phyloP scores from a whole-genome alignment of 2,329 filamentous ascomycete species.

The Xylariales sp. region DNA sequence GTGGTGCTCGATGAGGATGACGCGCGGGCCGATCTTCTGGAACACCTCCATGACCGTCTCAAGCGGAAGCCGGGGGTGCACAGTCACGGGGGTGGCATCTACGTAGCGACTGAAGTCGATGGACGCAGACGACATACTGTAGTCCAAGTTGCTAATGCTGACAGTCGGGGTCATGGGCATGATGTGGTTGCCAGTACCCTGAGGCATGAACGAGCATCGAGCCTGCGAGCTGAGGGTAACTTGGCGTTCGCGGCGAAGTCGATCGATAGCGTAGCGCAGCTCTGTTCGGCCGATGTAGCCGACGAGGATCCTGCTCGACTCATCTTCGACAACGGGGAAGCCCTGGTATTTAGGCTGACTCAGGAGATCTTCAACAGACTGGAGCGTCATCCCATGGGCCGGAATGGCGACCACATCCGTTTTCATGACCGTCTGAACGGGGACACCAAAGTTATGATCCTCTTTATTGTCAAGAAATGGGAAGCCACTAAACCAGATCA shows the following conservation, averaged over 20 bases:
- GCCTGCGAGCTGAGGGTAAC: slow-evolving; percentile 58
- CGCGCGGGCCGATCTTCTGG: slow-evolving; percentile 92
- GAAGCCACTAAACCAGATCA: slow-evolving; percentile 99
- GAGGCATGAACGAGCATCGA: slow-evolving; percentile 68
- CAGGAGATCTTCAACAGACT: slow-evolving; percentile 73
- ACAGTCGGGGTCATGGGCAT: slow-evolving; percentile 39
- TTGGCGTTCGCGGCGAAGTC: slow-evolving; percentile 63
- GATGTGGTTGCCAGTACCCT: slow-evolving; percentile 18
- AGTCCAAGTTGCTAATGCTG: slow-evolving; percentile 57
- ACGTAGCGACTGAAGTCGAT: slow-evolving; percentile 85
- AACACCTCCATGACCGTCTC: slow-evolving; percentile 99
- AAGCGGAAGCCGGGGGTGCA: slow-evolving; percentile 84
- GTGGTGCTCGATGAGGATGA: slow-evolving; percentile 88
- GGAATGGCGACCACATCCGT: slow-evolving; percentile 70
- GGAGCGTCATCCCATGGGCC: slow-evolving; percentile 67
- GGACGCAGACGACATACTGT: slow-evolving; percentile 49
- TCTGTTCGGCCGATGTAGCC: slow-evolving; percentile 94
- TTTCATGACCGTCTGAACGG: slow-evolving; percentile 88
- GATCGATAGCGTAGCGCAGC: slow-evolving; percentile 82
- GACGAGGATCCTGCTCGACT: slow-evolving; percentile 64
- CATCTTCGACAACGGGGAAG: slow-evolving; percentile 84
- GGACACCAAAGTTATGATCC: slow-evolving; percentile 92
- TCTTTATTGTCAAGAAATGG: slow-evolving; percentile 97
- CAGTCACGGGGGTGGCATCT: slow-evolving; percentile 83
- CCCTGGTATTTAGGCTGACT: slow-evolving; percentile 81